Conservation (phyloP, 2,329 filamentous ascomycete species). For the Fusarium tuaranense region DNA sequence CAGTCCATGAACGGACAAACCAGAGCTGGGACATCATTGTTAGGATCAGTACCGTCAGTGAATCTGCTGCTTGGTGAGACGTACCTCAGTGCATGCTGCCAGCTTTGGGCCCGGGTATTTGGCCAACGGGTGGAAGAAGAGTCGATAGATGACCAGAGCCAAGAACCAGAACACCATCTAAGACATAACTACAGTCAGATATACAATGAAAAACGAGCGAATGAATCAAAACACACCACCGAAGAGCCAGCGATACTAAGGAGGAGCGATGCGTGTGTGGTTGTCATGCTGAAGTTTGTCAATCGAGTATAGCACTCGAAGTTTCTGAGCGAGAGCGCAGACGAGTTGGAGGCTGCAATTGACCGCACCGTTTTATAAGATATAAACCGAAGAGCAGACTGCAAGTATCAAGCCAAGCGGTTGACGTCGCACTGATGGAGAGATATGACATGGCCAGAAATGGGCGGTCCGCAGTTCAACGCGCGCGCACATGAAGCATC, state of each 20-base stretch:
- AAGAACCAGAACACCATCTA: background rate
- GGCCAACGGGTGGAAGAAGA: background rate
- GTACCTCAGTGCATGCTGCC: background rate
- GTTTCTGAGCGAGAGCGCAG: background rate
- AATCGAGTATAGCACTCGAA: background rate
- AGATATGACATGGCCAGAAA: background rate
- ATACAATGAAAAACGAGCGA: background rate
- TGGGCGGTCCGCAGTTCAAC: background rate
- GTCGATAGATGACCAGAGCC: background rate
- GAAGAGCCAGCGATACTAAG: background rate
- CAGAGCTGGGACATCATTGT: background rate
- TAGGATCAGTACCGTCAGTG: too few relatives aligned
- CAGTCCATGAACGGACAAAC: conserved; percentile 4
- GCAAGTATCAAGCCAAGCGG: background rate
- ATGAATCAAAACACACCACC: background rate
- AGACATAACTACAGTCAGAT: background rate
- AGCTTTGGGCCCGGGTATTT: background rate
- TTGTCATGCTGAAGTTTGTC: background rate
- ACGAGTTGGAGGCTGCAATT: background rate
- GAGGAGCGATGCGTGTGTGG: background rate
- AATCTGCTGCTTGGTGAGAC: background rate
- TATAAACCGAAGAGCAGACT: too few relatives aligned
- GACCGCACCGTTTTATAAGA: background rate
- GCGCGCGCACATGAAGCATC: background rate
- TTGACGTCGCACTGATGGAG: background rate